Percentiles rank a stretch among this genome's conserved stretches.
Evolutionary conservation across 495 filamentous ascomycete genomes (phyloP).

Genomic region (Hypoxylon crocopeplum): DNA sequence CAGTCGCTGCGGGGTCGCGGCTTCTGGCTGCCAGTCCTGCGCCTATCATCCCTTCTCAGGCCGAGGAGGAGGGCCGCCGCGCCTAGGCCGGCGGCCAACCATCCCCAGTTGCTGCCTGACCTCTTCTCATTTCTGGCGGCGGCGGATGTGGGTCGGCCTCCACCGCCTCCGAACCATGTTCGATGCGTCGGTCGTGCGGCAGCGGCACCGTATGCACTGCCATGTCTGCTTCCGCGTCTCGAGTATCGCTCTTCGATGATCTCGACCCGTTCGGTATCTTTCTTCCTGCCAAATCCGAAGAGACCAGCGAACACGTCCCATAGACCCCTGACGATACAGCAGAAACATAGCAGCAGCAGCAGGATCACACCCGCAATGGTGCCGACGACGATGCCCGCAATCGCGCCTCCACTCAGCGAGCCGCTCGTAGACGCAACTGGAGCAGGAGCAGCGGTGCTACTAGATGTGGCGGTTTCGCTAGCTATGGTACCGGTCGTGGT

Average conservation of each 20-base stretch:
- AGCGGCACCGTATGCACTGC: slow-evolving; percentile 31
- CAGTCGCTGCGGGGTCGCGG: slow-evolving; percentile 55
- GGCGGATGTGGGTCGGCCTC: slow-evolving; percentile 58
- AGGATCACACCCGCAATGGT: slow-evolving; percentile 77
- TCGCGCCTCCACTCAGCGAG: slow-evolving; percentile 80
- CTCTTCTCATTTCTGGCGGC: slow-evolving; percentile 61
- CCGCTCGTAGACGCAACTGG: slow-evolving; percentile 48
- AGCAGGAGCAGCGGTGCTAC: slow-evolving; percentile 50
- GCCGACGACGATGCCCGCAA: slow-evolving; percentile 94
- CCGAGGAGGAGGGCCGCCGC: slow-evolving; percentile 75
- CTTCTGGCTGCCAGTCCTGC: slow-evolving; percentile 50
- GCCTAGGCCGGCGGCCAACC: slow-evolving; percentile 60
- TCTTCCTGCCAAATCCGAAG: slow-evolving; percentile 64
- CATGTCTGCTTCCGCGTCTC: slow-evolving; percentile 49
- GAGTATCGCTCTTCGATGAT: slow-evolving; percentile 74
- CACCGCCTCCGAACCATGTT: slow-evolving; percentile 68
- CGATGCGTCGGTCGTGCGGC: slow-evolving; percentile 51
- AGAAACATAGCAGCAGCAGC: slow-evolving; percentile 75
- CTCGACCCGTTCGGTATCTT: slow-evolving; percentile 62
- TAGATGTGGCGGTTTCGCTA: slow-evolving; percentile 52
- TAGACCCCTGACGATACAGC: slow-evolving; percentile 71
- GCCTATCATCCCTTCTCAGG: slow-evolving; percentile 69
- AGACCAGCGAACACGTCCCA: slow-evolving; percentile 69
- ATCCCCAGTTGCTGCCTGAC: slow-evolving; percentile 53
- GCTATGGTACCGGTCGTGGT: slow-evolving; percentile 52